Conservation (phyloP, 1,284 basidiomycete genomes). For the Caloboletus inedulis region DNA sequence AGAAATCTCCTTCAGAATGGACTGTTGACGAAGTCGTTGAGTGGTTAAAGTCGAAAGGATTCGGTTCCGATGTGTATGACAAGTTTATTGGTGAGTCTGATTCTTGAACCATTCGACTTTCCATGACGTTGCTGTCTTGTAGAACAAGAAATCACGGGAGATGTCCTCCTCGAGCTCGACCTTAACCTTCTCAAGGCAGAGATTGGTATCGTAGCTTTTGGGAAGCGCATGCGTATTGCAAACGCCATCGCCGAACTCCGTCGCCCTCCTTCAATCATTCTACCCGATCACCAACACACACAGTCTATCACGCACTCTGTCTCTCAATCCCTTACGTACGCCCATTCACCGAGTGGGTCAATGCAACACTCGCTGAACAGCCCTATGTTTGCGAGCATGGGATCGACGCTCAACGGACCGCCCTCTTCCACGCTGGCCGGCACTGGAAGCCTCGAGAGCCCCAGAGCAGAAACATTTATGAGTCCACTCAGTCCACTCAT, state of each 20-base stretch:
- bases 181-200: constrained; percentile 90
- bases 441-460: constrained; percentile 40
- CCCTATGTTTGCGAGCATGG: constrained; percentile 31
- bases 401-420: constrained; percentile 22
- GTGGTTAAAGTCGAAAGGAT: constrained; percentile 84
- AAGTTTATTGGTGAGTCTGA: constrained; percentile 76
- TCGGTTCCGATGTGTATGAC: constrained; percentile 77
- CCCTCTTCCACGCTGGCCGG: constrained; percentile 25
- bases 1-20: constrained; percentile 66
- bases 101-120: neutral
- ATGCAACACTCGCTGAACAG: constrained; percentile 37
- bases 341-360: constrained; percentile 38
- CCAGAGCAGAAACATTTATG: constrained; percentile 31
- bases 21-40: constrained; percentile 85
- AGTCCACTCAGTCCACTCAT: constrained; percentile 17
- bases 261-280: constrained; percentile 57
- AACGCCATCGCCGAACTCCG: constrained; percentile 93
- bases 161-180: constrained; percentile 93
- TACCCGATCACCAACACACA: constrained; percentile 39
- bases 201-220: constrained; percentile 92
- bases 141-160: constrained; percentile 99
- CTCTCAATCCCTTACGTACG: constrained; percentile 33
- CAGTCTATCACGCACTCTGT: constrained; percentile 46
- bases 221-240: constrained; percentile 90
- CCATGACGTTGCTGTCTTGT: constrained; percentile 8